phyloP scores from a whole-genome alignment of 768 basidiomycete species.

The Tylopilus intermedius region DNA sequence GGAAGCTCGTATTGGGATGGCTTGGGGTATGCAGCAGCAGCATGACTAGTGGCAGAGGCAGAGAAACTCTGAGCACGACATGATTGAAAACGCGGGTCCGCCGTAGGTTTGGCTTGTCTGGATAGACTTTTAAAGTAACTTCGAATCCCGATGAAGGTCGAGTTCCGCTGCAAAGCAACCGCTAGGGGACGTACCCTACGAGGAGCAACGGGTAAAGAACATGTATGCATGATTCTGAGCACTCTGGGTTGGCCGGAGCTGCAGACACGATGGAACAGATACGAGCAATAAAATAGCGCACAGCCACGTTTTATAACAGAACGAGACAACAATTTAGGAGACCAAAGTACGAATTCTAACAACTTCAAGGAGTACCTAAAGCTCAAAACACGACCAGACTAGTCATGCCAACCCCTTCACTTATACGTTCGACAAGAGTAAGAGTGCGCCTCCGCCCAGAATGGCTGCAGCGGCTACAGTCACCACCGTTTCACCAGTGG shows the following conservation, averaged over 20 bases:
- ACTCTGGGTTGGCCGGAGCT: not conserved
- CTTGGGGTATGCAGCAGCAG: conserved; percentile 10
- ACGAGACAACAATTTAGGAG: not conserved
- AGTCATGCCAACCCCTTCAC: not conserved
- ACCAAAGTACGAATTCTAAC: not conserved
- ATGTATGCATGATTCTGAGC: conserved; percentile 11
- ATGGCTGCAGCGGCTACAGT: conserved; percentile 39
- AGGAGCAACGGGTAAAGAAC: conserved; percentile 4
- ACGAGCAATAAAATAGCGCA: not conserved
- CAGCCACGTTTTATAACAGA: conserved; percentile 12
- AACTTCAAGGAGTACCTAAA: not conserved
- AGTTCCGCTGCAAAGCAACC: conserved; percentile 6
- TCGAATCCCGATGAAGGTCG: conserved; percentile 31
- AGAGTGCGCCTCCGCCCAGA: conserved; percentile 46
- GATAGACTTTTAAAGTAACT: conserved; percentile 24
- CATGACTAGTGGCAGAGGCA: conserved; percentile 6
- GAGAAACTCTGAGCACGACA: conserved; percentile 11
- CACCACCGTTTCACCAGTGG: conserved; percentile 39
- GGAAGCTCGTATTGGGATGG: conserved; percentile 20
- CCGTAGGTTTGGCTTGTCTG: not conserved
- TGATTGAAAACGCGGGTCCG: not conserved
- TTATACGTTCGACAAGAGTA: conserved; percentile 53
- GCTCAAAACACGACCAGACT: not conserved
- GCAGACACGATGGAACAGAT: not conserved
- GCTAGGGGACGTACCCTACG: conserved; percentile 5